Evolutionary conservation across 805 yeast species (phyloP).

Genomic region (Pichia phayaonensis): DNA sequence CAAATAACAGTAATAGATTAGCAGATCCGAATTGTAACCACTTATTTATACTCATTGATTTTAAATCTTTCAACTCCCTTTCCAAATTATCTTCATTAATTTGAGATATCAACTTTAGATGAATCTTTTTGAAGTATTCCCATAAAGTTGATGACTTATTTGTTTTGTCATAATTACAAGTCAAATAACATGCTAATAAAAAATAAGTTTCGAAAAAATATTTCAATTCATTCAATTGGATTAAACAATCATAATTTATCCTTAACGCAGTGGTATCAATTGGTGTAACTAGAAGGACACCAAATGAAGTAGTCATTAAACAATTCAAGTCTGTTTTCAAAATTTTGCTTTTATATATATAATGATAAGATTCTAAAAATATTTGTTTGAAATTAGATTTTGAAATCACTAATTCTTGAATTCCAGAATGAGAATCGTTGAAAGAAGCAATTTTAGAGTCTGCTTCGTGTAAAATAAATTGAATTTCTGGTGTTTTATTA

Average conservation of each 20-base stretch:
- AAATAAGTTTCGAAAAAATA: background rate
- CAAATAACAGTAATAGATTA: background rate
- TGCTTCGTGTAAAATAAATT: background rate
- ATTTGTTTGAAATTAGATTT: slow-evolving; percentile 11
- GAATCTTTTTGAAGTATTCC: slow-evolving; percentile 19
- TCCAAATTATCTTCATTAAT: background rate
- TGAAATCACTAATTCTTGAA: slow-evolving; percentile 14
- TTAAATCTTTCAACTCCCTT: background rate
- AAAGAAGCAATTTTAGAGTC: background rate
- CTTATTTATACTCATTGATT: background rate
- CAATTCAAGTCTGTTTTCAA: background rate
- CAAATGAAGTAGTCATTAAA: slow-evolving; percentile 16
- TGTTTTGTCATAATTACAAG: slow-evolving; percentile 21
- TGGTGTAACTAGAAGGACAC: slow-evolving; percentile 23
- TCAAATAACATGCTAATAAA: slow-evolving; percentile 14
- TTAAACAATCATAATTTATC: slow-evolving; percentile 4
- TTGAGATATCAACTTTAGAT: background rate
- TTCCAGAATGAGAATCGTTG: background rate
- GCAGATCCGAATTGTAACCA: background rate
- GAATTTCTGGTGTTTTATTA: background rate
- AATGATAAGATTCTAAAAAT: slow-evolving; percentile 16
- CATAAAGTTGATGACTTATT: slow-evolving; percentile 31
- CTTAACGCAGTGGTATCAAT: slow-evolving; percentile 22
- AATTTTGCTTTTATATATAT: slow-evolving; percentile 1
- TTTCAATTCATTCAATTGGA: background rate